Evolutionary conservation across 1,284 basidiomycete genomes (phyloP), one percentile per base, ranked within the genome.

Genomic region (Austroboletus niveus): DNA sequence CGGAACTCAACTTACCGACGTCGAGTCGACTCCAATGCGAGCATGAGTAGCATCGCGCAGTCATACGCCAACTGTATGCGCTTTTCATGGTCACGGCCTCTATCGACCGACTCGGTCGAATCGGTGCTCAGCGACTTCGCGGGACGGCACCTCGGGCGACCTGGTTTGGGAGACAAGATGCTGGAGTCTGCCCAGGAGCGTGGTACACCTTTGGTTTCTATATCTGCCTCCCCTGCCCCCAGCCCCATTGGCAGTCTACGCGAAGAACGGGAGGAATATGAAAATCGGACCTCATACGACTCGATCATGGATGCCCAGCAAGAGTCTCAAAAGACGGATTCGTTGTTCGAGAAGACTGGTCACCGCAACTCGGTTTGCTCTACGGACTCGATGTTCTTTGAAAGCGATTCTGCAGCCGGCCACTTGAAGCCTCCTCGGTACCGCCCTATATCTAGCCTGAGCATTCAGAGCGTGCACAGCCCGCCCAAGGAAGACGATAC

Each of bases 131-230:
- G 88, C 51, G 81, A 84, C 48, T 79, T 79, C 56, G 85, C 85
- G 3, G 75, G 72, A 3, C 69, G 74, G 55, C 75, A 78, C 10
- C 65, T 89, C 4, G 83, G 76, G 3, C 78, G 91, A 20, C 91
- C 91, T 2, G 89, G 85, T 2, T 69, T 94, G 3, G 90, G 92
- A 0, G 92, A 93, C 63, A 90, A 92, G 75, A 93, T 94, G 91
- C 91, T 94, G 61, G 82, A 87, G 30, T 79, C 74, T 17, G 72
- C 72, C n/a, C 73, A 70, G 8, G 84, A 85, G 44, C 76, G 75
- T 40, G 79, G 78, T 4, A 75, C 80, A 51, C 80, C 85, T 0
- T 74, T 92, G 29, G 67, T 76, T 0, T 75, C 86, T 0, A 91
- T 92, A 57, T 80, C 84, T 1, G 87, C 81, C 0, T 89, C 87